phyloP scores from a whole-genome alignment of 2,329 filamentous ascomycete genomes.

The Monilinia fructigena region DNA sequence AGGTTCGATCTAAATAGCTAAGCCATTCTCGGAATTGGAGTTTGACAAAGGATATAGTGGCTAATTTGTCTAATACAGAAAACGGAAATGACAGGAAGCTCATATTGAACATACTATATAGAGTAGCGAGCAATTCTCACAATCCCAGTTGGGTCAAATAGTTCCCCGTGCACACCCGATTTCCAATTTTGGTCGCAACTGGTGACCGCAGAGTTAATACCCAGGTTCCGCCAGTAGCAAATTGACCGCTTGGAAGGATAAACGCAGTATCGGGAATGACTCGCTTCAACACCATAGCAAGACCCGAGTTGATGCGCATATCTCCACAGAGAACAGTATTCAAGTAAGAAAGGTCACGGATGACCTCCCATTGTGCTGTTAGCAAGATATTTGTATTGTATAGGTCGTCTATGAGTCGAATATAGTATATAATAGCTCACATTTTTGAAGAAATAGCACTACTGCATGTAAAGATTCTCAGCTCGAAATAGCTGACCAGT shows the following conservation, averaged over 20 bases:
- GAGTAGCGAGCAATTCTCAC: constrained; percentile 7
- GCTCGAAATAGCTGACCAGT: constrained; percentile 5
- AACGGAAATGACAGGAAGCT: neutral
- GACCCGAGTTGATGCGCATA: too few species aligned
- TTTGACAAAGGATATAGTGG: neutral
- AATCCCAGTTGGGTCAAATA: neutral
- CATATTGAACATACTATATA: constrained; percentile 3
- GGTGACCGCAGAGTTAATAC: constrained; percentile 45
- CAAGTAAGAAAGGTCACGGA: too few species aligned
- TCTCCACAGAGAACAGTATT: too few species aligned
- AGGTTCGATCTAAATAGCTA: too few species aligned
- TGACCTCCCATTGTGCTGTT: too few species aligned
- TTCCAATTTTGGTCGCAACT: constrained; percentile 49
- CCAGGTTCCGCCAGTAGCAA: constrained; percentile 47
- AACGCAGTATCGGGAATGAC: too few species aligned
- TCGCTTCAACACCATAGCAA: too few species aligned
- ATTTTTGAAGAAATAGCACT: constrained; percentile 1
- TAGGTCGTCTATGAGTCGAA: neutral
- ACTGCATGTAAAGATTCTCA: neutral
- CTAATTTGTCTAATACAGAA: neutral
- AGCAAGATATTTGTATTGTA: constrained; percentile 17
- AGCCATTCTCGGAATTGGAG: neutral
- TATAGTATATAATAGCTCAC: constrained; percentile 10
- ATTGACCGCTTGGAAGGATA: too few species aligned
- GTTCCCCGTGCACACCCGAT: constrained; percentile 1